Evolutionary conservation across 495 filamentous ascomycete genomes (phyloP).

Genomic region (Penicillium ochrochloron): DNA sequence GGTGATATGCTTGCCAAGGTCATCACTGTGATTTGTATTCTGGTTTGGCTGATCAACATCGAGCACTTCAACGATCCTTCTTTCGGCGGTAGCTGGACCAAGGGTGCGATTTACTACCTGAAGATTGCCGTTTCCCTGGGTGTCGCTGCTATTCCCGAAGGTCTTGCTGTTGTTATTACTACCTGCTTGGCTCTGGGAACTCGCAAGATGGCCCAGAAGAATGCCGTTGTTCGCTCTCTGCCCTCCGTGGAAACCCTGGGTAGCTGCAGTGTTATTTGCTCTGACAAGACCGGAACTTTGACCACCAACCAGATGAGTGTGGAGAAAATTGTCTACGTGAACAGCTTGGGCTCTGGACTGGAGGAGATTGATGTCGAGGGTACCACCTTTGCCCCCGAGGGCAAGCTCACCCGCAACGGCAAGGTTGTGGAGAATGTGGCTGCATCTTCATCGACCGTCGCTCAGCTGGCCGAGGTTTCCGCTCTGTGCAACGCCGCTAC

Average conservation of each 20-base stretch:
- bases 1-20: constrained; percentile 97
- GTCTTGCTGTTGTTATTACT: constrained; percentile 95
- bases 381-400: constrained; percentile 88
- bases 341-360: constrained; percentile 69
- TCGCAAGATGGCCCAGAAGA: constrained; percentile 97
- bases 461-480: constrained; percentile 82
- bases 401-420: constrained; percentile 69
- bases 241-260: constrained; percentile 97
- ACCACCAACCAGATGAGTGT: constrained; percentile 99
- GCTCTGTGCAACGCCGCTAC: constrained; percentile 89
- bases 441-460: constrained; percentile 75
- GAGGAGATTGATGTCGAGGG: constrained; percentile 93
- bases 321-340: constrained; percentile 85
- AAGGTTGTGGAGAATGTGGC: constrained; percentile 70
- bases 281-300: constrained; percentile 98
- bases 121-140: constrained; percentile 99
- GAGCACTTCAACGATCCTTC: constrained; percentile 93
- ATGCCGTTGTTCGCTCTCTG: constrained; percentile 92
- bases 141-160: constrained; percentile 97
- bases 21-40: constrained; percentile 92
- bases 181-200: constrained; percentile 95
- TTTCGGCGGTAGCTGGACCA: constrained; percentile 86
- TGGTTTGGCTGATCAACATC: constrained; percentile 99
- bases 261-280: constrained; percentile 99
- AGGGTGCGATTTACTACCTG: constrained; percentile 98